Percentiles rank a stretch among this genome's conserved stretches.
phyloP scores from a whole-genome alignment of 192 early-diverging fungal genomes.

The Glomus cerebriforme region DNA sequence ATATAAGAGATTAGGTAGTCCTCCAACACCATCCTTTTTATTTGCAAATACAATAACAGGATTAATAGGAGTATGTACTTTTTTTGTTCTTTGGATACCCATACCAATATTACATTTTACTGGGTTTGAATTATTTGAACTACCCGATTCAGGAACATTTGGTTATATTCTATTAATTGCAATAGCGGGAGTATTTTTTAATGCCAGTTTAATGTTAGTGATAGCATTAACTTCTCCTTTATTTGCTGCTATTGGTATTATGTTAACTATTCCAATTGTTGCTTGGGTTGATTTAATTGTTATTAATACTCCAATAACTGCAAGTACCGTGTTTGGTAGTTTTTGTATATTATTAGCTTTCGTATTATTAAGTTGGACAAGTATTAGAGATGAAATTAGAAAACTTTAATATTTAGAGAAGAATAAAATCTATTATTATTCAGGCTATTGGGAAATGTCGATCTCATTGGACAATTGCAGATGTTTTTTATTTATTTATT shows the following conservation, averaged over 20 bases:
- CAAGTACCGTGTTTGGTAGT: constrained; percentile 9
- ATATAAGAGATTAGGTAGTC: constrained; percentile 78
- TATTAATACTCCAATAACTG: background rate
- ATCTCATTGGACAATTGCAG: too few species aligned
- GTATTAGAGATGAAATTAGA: background rate
- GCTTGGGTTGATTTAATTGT: constrained; percentile 39
- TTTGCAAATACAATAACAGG: constrained; percentile 76
- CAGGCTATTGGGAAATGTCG: too few species aligned
- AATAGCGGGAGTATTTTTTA: constrained; percentile 71
- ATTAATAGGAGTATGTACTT: constrained; percentile 68
- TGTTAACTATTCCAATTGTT: constrained; percentile 78
- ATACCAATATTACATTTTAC: constrained; percentile 66
- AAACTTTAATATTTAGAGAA: background rate
- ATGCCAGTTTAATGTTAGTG: constrained; percentile 76
- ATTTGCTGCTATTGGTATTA: constrained; percentile 78
- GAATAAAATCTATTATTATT: too few species aligned
- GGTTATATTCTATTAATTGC: constrained; percentile 64
- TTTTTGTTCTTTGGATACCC: constrained; percentile 69
- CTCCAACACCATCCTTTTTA: constrained; percentile 59
- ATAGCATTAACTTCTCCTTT: constrained; percentile 69
- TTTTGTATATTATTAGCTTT: constrained; percentile 24
- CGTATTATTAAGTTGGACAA: constrained; percentile 17
- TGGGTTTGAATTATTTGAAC: constrained; percentile 67
- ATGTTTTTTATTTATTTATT: background rate
- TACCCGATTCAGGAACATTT: constrained; percentile 58